phyloP scores from a whole-genome alignment of 345 rosid species.

The Euclidium syriacum region DNA sequence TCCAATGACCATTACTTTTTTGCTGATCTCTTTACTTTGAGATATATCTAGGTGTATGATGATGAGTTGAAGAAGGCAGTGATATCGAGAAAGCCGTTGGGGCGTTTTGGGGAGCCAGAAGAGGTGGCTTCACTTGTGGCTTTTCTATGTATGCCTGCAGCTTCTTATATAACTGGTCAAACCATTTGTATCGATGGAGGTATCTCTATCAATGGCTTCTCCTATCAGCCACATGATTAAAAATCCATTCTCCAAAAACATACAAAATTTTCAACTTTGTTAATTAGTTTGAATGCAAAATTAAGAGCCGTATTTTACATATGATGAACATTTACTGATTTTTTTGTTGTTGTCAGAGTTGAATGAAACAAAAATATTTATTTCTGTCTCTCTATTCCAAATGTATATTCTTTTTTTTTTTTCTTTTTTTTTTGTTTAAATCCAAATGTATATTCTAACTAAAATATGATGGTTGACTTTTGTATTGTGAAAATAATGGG shows the following conservation, averaged over 20 bases:
- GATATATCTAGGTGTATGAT: conserved; percentile 13
- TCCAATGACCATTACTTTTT: neutral
- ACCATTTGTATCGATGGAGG: conserved; percentile 57
- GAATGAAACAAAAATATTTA: too few species aligned
- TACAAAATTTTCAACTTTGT: neutral
- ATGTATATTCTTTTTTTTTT: too few species aligned
- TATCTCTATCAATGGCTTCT: conserved; percentile 38
- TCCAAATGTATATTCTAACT: too few species aligned
- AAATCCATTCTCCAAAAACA: neutral
- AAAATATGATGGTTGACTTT: too few species aligned
- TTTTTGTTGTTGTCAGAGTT: neutral
- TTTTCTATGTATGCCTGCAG: conserved; percentile 54
- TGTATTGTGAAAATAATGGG: too few species aligned
- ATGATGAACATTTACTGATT: neutral
- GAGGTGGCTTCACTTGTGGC: conserved; percentile 53
- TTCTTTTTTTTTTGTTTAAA: too few species aligned
- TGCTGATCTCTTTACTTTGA: neutral
- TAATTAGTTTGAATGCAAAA: neutral
- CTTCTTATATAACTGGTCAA: conserved; percentile 66
- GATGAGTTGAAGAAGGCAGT: conserved; percentile 22
- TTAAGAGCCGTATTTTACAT: too few species aligned
- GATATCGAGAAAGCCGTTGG: conserved; percentile 38
- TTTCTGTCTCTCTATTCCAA: too few species aligned
- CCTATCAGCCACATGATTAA: conserved; percentile 16
- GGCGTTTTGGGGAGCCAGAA: conserved; percentile 41